These are phyloP conservation scores for Brasenia schreberi DNA, from an alignment of 164 flowering plant genomes.

Conservation along the genomic window DNA sequence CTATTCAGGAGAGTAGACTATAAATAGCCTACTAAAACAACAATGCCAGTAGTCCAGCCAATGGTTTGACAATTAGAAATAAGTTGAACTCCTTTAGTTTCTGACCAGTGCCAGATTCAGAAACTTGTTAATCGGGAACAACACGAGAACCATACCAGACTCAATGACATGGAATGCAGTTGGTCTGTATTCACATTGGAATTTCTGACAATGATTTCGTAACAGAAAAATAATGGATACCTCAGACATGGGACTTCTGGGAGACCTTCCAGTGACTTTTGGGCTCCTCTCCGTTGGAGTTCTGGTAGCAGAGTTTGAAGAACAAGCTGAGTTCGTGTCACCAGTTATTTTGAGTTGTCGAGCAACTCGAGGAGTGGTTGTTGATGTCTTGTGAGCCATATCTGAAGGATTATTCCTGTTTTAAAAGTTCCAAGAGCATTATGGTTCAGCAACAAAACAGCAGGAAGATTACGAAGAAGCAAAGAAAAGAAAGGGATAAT, in stretches of 20 bases:
- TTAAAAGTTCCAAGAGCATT: conserved; percentile 4
- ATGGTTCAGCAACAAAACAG: conserved; percentile 3
- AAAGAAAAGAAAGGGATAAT: background rate
- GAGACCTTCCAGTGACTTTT: conserved; percentile 55
- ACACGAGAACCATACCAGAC: too few relatives aligned
- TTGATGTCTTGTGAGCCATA: conserved; percentile 56
- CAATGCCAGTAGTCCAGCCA: too few relatives aligned
- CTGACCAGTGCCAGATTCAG: too few relatives aligned
- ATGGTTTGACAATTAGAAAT: too few relatives aligned
- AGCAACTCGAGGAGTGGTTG: conserved; percentile 42
- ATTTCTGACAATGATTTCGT: background rate
- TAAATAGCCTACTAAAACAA: too few relatives aligned
- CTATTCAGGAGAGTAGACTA: too few relatives aligned
- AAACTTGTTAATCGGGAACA: too few relatives aligned
- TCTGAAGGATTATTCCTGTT: conserved; percentile 39
- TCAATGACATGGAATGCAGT: too few relatives aligned
- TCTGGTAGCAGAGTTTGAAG: conserved; percentile 33
- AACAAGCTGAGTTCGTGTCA: conserved; percentile 33
- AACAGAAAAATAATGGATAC: conserved; percentile 16
- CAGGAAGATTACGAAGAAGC: background rate
- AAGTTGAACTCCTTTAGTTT: too few relatives aligned
- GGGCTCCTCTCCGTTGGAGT: conserved; percentile 64
- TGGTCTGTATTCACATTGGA: too few relatives aligned
- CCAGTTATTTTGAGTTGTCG: conserved; percentile 43
- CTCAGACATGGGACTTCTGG: conserved; percentile 68